phyloP scores from a whole-genome alignment of 208 protist species.

The Crithidia thermophila region DNA sequence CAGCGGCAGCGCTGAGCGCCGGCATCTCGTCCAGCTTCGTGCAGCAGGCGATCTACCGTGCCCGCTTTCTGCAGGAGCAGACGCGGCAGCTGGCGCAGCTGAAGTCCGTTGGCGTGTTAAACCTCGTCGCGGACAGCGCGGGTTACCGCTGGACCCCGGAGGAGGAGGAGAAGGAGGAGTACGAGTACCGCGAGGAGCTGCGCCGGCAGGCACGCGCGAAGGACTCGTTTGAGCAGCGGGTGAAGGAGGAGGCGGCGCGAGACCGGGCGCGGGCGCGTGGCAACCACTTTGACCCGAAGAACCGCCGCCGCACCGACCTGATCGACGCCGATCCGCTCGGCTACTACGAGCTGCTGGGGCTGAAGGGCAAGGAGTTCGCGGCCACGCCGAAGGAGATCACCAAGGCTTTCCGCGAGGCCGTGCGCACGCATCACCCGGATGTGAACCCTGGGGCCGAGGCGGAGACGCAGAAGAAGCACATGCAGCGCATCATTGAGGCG shows the following conservation, averaged over 20 bases:
- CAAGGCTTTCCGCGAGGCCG: constrained; percentile 74
- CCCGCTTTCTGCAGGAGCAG: constrained; percentile 54
- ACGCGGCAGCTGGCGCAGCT: constrained; percentile 63
- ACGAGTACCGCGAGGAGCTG: constrained; percentile 91
- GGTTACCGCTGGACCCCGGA: constrained; percentile 86
- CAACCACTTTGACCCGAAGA: constrained; percentile 64
- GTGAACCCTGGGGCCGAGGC: constrained; percentile 44
- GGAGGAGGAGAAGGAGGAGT: constrained; percentile 86
- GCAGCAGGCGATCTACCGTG: constrained; percentile 30
- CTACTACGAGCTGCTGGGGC: constrained; percentile 85
- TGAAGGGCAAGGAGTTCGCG: constrained; percentile 75
- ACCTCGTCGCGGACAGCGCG: constrained; percentile 75
- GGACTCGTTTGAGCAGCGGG: constrained; percentile 77
- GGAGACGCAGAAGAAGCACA: constrained; percentile 61
- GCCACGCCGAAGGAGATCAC: constrained; percentile 84
- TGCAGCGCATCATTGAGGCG: constrained; percentile 85
- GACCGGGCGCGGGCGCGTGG: constrained; percentile 56
- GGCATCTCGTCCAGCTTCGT: constrained; percentile 41
- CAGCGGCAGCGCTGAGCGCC: constrained; percentile 53
- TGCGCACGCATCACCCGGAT: constrained; percentile 79
- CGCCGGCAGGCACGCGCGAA: constrained; percentile 65
- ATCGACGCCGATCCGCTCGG: constrained; percentile 83
- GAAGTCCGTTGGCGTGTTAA: constrained; percentile 74
- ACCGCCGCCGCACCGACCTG: constrained; percentile 78
- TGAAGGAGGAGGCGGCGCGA: constrained; percentile 82